A percentile compares a stretch with the other conserved stretches of the same genome.
phyloP scores from a whole-genome alignment of 108 stramenopile species.

The Pseudonitzschia multiseries region DNA sequence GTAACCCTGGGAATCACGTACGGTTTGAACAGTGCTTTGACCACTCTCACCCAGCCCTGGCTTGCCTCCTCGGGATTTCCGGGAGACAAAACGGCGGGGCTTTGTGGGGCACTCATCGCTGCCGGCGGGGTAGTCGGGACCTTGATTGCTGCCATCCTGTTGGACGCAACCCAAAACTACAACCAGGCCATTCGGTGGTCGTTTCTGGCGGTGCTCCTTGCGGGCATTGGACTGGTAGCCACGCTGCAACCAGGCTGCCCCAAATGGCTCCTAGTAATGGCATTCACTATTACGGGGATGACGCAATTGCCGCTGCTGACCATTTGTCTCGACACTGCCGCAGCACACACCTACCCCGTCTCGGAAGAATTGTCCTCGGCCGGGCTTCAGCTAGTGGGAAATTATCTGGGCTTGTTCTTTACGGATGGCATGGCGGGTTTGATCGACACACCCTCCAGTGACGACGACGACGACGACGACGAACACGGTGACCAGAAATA shows the following conservation, averaged over 20 bases:
- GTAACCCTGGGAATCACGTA: slow-evolving; percentile 1
- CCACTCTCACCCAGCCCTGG: slow-evolving; percentile 17
- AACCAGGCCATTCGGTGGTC: slow-evolving; percentile 12
- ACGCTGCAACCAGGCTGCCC: slow-evolving; percentile 7
- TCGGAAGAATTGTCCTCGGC: slow-evolving; percentile 21
- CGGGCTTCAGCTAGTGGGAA: slow-evolving; percentile 15
- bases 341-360: slow-evolving; percentile 15
- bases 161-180: slow-evolving; percentile 16
- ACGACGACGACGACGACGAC: not conserved
- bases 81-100: slow-evolving; percentile 15
- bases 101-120: not conserved
- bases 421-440: not conserved
- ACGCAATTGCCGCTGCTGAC: slow-evolving; percentile 9
- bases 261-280: not conserved
- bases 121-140: slow-evolving; percentile 14
- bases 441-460: not conserved
- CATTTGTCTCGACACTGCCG: slow-evolving; percentile 18
- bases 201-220: not conserved
- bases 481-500: not conserved
- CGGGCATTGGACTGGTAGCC: not conserved
- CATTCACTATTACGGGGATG: slow-evolving; percentile 13
- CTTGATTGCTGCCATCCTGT: slow-evolving; percentile 8
- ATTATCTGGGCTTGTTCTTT: slow-evolving; percentile 11
- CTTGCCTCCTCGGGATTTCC: slow-evolving; percentile 17
- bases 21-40: slow-evolving; percentile 1